A percentile compares a stretch with the other conserved stretches of the same genome.
Evolutionary conservation across 2,329 filamentous ascomycete genomes (phyloP).

Genomic region (Fusarium drepaniforme): DNA sequence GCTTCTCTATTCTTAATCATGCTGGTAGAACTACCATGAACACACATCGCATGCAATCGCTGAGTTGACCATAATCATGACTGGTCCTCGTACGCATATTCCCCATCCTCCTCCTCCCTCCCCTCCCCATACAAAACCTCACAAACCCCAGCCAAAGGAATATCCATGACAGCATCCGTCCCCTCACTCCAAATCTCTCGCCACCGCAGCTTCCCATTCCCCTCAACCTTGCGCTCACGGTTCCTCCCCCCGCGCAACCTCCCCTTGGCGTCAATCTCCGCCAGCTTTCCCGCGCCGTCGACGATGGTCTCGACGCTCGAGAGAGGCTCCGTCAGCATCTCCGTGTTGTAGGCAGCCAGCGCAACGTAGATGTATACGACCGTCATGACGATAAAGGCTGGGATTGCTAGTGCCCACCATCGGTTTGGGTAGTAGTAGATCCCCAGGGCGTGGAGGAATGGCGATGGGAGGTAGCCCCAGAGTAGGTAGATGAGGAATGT

Average conservation of each 20-base stretch:
- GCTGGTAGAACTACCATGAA: background rate
- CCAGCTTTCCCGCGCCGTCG: constrained; percentile 89
- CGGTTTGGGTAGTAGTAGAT: constrained; percentile 98
- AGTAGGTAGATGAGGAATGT: constrained; percentile 80
- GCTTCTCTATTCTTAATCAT: background rate
- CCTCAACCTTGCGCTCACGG: constrained; percentile 53
- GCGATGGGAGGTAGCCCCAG: constrained; percentile 93
- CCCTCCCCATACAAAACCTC: constrained; percentile 88
- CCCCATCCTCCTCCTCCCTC: constrained; percentile 47
- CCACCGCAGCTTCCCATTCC: constrained; percentile 72
- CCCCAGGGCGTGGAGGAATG: constrained; percentile 90
- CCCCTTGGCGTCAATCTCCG: constrained; percentile 81
- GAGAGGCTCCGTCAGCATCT: constrained; percentile 86
- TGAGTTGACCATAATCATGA: background rate
- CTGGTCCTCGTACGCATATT: constrained; percentile 23
- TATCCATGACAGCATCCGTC: constrained; percentile 97
- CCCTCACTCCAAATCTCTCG: constrained; percentile 87
- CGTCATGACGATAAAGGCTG: constrained; percentile 88
- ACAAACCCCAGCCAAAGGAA: constrained; percentile 93
- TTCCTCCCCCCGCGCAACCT: constrained; percentile 54
- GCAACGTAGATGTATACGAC: constrained; percentile 95
- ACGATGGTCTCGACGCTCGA: constrained; percentile 88
- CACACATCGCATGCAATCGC: background rate
- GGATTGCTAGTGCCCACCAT: constrained; percentile 97
- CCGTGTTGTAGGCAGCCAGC: constrained; percentile 89